Evolutionary conservation across 495 filamentous ascomycete species (phyloP).

Genomic region (Penicillium bialowiezense): DNA sequence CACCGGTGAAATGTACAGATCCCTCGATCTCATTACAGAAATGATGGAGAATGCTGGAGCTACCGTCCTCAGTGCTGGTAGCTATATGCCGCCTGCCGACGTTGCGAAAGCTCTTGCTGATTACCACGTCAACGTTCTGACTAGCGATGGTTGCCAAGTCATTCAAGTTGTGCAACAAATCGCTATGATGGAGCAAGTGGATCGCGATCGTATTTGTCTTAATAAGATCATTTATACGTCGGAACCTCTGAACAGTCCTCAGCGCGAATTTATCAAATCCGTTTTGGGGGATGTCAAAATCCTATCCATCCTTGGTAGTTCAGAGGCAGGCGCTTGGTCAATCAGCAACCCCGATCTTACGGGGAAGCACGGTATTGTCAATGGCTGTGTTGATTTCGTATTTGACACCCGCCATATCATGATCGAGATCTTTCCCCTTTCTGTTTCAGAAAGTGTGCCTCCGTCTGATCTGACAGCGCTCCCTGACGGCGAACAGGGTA

Average conservation of each 20-base stretch:
- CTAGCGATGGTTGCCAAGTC: conserved; percentile 23
- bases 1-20: too few species aligned
- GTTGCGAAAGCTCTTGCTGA: conserved; percentile 14
- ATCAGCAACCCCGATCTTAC: conserved; percentile 15
- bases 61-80: conserved; percentile 24
- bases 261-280: conserved; percentile 9
- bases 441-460: not conserved
- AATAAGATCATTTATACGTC: conserved; percentile 30
- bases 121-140: conserved; percentile 25
- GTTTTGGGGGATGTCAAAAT: conserved; percentile 18
- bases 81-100: conserved; percentile 13
- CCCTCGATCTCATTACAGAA: conserved; percentile 20
- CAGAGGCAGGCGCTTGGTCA: conserved; percentile 28
- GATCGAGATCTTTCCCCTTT: conserved; percentile 27
- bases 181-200: conserved; percentile 12
- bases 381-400: conserved; percentile 28
- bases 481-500: conserved; percentile 22
- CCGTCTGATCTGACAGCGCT: too few species aligned
- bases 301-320: conserved; percentile 25
- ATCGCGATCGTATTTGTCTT: conserved; percentile 4
- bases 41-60: conserved; percentile 17
- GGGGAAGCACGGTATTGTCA: not conserved
- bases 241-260: conserved; percentile 19
- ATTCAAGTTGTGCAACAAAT: conserved; percentile 21
- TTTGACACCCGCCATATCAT: conserved; percentile 30